phyloP scores from a whole-genome alignment of 176 grass and related monocot species.

The Oryza punctata region DNA sequence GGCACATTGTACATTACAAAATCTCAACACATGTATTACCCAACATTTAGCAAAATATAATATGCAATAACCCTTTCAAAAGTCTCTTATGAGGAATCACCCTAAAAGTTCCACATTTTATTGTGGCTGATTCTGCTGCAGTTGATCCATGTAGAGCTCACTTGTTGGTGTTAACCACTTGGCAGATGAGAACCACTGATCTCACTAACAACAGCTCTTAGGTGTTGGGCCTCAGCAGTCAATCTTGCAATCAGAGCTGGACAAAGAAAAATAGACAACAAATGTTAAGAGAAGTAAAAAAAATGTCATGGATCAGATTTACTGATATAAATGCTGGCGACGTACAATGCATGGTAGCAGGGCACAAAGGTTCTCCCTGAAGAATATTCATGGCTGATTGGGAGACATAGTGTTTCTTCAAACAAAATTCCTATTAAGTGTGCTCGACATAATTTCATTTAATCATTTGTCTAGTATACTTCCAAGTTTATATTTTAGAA shows the following conservation, averaged over 20 bases:
- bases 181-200: conserved; percentile 37
- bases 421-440: no score
- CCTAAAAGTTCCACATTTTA: conserved; percentile 37
- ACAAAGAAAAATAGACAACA: conserved; percentile 10
- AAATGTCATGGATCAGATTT: neutral
- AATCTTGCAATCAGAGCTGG: conserved; percentile 87
- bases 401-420: no score
- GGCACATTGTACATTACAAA: no score
- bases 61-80: conserved; percentile 8
- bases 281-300: neutral
- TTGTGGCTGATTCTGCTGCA: conserved; percentile 47
- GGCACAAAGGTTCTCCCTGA: neutral
- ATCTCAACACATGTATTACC: no score
- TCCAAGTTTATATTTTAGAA: no score
- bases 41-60: conserved; percentile 1
- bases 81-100: conserved; percentile 24
- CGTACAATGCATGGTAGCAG: neutral
- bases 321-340: neutral
- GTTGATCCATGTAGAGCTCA: conserved; percentile 61
- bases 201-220: conserved; percentile 61
- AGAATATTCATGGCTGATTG: no score
- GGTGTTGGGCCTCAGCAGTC: conserved; percentile 51
- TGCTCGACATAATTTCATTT: no score
- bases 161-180: conserved; percentile 37
- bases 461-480: no score